Percentiles rank a stretch among this genome's conserved stretches.
Conservation (phyloP, 148 eudicot genomes). For the Rhododendron mucronatum region DNA sequence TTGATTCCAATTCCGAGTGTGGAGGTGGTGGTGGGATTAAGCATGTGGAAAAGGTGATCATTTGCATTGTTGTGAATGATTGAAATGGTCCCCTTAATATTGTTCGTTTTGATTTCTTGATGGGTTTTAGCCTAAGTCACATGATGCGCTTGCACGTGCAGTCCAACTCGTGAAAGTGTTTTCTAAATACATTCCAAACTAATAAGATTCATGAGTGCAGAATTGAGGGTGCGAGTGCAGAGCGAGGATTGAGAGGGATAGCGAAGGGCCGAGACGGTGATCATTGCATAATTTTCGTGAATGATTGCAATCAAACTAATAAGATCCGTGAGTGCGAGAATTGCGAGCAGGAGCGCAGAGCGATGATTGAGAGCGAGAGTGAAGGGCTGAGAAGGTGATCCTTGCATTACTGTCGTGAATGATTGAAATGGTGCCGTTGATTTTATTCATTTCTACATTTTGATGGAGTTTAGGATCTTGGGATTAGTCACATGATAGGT, state of each 20-base stretch:
- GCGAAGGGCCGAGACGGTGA: not conserved
- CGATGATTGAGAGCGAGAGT: not conserved
- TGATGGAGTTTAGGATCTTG: not conserved
- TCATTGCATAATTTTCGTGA: not conserved
- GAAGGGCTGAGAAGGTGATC: constrained; percentile 13
- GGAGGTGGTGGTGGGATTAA: constrained; percentile 12
- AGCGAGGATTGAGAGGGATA: not conserved
- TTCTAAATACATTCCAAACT: too few species aligned
- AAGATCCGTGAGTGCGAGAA: not conserved
- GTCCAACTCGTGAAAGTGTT: too few species aligned
- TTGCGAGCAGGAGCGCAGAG: not conserved
- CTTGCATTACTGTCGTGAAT: not conserved
- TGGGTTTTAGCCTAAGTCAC: not conserved
- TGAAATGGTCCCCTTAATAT: not conserved
- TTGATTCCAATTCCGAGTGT: constrained; percentile 10
- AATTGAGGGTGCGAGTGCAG: not conserved
- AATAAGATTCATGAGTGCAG: too few species aligned
- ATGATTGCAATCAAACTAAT: not conserved
- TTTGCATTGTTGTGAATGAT: not conserved
- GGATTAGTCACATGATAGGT: not conserved
- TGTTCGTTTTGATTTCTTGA: not conserved
- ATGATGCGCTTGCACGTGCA: not conserved
- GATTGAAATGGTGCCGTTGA: not conserved
- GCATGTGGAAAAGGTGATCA: constrained; percentile 17
- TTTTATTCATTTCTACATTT: too few species aligned